Evolutionary conservation across 495 filamentous ascomycete species (phyloP), one percentile per base, ranked within the genome.

Genomic region (Daldinia vernicosa): DNA sequence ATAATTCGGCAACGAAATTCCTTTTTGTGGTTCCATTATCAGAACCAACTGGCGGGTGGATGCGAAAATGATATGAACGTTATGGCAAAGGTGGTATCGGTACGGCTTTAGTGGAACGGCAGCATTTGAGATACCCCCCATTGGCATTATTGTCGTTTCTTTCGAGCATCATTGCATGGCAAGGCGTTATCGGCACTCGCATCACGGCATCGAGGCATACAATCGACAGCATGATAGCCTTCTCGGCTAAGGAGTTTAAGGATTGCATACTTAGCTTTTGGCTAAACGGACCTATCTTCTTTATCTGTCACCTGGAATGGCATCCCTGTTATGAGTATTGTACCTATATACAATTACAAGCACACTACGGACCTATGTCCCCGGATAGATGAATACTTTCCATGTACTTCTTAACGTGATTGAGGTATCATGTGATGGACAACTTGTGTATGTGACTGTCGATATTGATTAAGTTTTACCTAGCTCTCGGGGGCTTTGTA

Each of bases 71-170:
- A 17, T n/a, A 62, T 43, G 11, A 15, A 58, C 15, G 26, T 28
- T 39, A 39, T 52, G 33, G 53, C 11, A 30, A 33, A 33, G 52
- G n/a, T 15, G 66, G 43, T 28, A 43, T 53, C 24, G 60, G 50
- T 57, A 50, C 47, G 57, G 26, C 55, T 68, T 55, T 30, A 24
- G 32, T 35, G 56, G 12, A 53, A 28, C 43, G 53, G 37, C 33
- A 22, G 51, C 69, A 67, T 67, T 60, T 64, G 11, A 68, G 66
- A 73, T 73, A 73, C 70, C 70, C 70, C 19, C 27, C 14, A 47
- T 43, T 37, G 26, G 58, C 67, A 61, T 67, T 47, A 8, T 30
- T 27, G 9, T 35, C 35, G 5, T 14, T 69, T 65, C 37, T 58
- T 67, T 52, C 40, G 1, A 60, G 14, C 40, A 69, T 66, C 7